phyloP scores from a whole-genome alignment of 495 filamentous ascomycete genomes.

The Glonium stellatum region DNA sequence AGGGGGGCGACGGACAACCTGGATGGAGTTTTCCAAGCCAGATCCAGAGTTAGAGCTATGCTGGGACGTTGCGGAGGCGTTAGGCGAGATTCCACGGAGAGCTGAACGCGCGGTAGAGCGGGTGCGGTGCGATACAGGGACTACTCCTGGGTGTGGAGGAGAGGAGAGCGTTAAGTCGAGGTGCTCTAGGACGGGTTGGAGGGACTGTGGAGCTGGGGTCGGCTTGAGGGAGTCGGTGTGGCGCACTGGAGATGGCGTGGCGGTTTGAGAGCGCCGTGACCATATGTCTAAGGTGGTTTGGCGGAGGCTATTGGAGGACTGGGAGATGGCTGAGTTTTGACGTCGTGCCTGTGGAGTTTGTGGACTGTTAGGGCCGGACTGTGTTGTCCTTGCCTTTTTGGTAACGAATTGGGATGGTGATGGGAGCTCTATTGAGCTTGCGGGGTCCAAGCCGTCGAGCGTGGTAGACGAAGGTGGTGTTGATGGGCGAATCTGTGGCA shows the following conservation, averaged over 20 bases:
- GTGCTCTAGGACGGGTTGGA: background rate
- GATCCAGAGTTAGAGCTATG: too few species aligned
- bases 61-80: too few species aligned
- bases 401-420: constrained; percentile 11
- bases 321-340: background rate
- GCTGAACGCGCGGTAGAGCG: background rate
- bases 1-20: background rate
- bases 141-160: background rate
- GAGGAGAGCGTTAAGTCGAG: background rate
- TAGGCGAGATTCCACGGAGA: background rate
- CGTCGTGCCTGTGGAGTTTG: background rate
- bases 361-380: background rate
- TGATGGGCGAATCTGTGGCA: background rate
- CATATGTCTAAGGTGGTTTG: background rate
- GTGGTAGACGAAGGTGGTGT: constrained; percentile 7
- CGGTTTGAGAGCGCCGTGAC: background rate
- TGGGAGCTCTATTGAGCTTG: constrained; percentile 6
- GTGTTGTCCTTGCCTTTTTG: background rate
- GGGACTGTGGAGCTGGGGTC: background rate
- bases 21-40: too few species aligned
- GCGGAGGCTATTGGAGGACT: background rate
- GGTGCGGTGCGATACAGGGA: background rate
- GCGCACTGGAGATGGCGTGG: background rate
- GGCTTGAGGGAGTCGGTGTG: background rate
- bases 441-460: constrained; percentile 13